These are phyloP conservation scores for Limnomonas spitsbergensis DNA, from an alignment of 139 green algal species.

Conservation along the genomic window DNA sequence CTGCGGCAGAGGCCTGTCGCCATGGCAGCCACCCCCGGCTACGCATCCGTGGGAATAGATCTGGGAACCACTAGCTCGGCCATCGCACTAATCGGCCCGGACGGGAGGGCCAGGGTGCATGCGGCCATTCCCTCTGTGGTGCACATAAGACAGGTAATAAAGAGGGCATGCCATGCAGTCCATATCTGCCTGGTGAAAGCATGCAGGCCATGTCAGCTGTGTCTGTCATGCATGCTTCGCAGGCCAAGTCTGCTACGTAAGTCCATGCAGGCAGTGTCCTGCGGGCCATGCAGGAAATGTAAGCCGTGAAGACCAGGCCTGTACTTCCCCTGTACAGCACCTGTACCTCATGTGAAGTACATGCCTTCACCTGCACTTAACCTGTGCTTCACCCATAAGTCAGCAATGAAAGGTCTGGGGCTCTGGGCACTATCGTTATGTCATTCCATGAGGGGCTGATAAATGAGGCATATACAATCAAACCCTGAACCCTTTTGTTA, in stretches of 20 bases:
- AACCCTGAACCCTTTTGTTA: neutral
- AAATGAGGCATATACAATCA: neutral
- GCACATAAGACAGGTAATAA: no score
- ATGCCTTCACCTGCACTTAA: no score
- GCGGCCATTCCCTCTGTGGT: conserved; percentile 13
- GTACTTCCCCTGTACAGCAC: no score
- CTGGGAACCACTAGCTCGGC: conserved; percentile 70
- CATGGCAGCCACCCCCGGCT: neutral
- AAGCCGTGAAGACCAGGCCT: neutral
- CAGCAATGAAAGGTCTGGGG: neutral
- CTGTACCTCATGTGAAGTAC: no score
- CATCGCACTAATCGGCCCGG: conserved; percentile 43
- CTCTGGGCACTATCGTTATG: neutral
- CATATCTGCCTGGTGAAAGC: no score
- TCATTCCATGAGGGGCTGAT: neutral
- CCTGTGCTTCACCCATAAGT: no score
- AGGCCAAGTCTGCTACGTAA: no score
- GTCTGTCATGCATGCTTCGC: no score
- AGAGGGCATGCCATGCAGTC: no score
- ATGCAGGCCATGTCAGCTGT: no score
- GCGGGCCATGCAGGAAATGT: neutral
- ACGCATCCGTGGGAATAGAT: conserved; percentile 61
- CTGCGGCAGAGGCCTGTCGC: no score
- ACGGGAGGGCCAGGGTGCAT: conserved; percentile 15
- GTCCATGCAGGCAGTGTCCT: no score